Base-by-base conservation (phyloP, 306 rosid species). In the Dryas octopetala region DNA sequence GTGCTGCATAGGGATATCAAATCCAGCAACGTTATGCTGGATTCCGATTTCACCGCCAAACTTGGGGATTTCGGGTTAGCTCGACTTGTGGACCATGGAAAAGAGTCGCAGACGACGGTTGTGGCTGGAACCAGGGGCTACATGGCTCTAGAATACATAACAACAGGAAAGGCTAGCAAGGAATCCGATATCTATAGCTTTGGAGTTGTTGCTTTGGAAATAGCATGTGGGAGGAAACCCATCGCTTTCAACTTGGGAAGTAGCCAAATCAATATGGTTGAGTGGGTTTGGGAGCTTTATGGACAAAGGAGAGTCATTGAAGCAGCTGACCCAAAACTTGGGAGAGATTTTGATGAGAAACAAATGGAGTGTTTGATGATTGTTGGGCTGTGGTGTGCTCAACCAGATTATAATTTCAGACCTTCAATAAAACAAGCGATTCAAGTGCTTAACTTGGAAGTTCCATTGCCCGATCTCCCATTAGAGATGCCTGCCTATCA, bases 141-240 rank as follows among this genome's bases (percentile, higher is more conserved):
- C 11, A 7, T 41, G 11, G 78, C 74, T 44, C 54, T 54, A 1
- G 73, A 75, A 16, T 75, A 40, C 65, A 0, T 6, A 7, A 0
- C 0, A 2, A n/a, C 66, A 0, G 4, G 79, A n/a, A 15, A 0
- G 73, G 16, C 52, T 7, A 74, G 66, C 4, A 75, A 66, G 5
- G 14, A 19, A 13, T 52, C 57, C 5, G 79, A 75, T 5, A n/a
- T 75, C 2, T 66, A 44, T 17, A 75, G 73, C 49, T 83, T 86
- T 10, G 85, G 89, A 6, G 28, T 86, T 16, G 83, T 86, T 16
- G 53, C 71, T 57, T 71, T 83, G 80, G 86, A 86, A 68, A 73
- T 83, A 45, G 82, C 82, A 0, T 67, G 78, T 13, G 89, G 87
- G 45, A 86, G 83, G 73, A 83, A 68, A 68, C 28, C 58, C 45